Evolutionary conservation across 768 basidiomycete species (phyloP).

Genomic region (Erythrobasidium yunnanense): DNA sequence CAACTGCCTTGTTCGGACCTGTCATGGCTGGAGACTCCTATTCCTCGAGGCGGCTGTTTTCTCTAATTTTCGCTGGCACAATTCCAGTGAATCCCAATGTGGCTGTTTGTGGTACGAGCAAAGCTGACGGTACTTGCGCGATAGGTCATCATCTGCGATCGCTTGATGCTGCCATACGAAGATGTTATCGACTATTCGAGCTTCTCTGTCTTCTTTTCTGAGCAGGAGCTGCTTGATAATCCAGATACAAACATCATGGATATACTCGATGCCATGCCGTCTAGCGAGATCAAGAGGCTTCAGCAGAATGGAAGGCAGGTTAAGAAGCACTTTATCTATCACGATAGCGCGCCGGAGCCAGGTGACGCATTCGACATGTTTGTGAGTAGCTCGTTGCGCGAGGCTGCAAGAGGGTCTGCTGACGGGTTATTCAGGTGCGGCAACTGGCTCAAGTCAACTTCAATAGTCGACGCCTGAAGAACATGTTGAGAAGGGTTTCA

Average conservation of each 20-base stretch:
- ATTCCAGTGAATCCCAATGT: constrained; percentile 4
- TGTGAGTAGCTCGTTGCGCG: not conserved
- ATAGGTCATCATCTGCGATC: constrained; percentile 15
- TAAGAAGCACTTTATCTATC: constrained; percentile 5
- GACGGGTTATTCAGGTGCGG: constrained; percentile 2
- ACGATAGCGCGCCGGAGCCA: not conserved
- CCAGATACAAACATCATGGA: constrained; percentile 3
- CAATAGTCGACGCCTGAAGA: not conserved
- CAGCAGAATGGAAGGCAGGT: constrained; percentile 5
- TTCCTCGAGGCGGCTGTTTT: constrained; percentile 14
- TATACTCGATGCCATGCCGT: constrained; percentile 1
- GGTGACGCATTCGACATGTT: constrained; percentile 23
- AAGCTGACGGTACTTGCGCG: not conserved
- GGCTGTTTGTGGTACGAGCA: not conserved
- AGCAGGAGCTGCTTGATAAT: not conserved
- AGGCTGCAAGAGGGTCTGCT: not conserved
- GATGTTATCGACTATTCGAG: constrained; percentile 4
- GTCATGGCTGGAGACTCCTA: constrained; percentile 5
- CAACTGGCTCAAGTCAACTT: not conserved
- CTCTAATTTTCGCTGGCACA: constrained; percentile 9
- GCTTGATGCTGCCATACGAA: constrained; percentile 18
- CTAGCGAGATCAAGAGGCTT: not conserved
- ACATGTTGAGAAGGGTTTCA: not conserved
- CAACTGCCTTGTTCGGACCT: constrained; percentile 2
- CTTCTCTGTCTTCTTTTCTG: constrained; percentile 15